Percentiles rank a stretch among this genome's conserved stretches.
These are phyloP conservation scores for Malus orientalis DNA, from an alignment of 306 rosid species.

Conservation along the genomic window DNA sequence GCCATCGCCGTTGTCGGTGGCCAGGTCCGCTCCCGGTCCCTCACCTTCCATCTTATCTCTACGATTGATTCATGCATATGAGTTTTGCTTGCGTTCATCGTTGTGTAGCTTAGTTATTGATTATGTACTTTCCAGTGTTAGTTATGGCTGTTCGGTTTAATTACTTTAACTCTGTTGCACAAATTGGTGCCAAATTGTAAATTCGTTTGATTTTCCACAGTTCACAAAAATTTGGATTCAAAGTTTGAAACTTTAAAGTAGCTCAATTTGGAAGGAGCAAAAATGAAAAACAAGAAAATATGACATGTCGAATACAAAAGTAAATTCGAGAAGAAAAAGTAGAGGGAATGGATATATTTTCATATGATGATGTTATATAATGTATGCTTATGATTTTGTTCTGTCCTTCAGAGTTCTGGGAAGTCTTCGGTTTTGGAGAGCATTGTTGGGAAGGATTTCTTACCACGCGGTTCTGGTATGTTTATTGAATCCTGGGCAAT, in stretches of 20 bases:
- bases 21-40: constrained; percentile 56
- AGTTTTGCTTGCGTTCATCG: neutral
- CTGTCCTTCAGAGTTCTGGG: constrained; percentile 70
- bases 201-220: neutral
- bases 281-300: neutral
- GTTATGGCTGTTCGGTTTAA: neutral
- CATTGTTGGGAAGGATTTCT: constrained; percentile 89
- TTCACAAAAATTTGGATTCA: neutral
- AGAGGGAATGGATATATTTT: neutral
- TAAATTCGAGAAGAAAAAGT: neutral
- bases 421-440: constrained; percentile 91
- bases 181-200: neutral
- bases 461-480: constrained; percentile 96
- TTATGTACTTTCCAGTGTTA: neutral
- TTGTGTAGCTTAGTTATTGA: neutral
- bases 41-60: neutral
- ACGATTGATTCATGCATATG: neutral
- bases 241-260: neutral
- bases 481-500: neutral
- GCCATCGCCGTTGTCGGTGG: constrained; percentile 98
- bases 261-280: neutral
- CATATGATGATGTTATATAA: neutral
- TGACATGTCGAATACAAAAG: neutral
- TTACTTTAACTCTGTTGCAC: neutral
- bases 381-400: constrained; percentile 2